A percentile compares a stretch with the other conserved stretches of the same genome.
phyloP scores from a whole-genome alignment of 2,329 filamentous ascomycete genomes.

The Sporothrix pseudoabietina region DNA sequence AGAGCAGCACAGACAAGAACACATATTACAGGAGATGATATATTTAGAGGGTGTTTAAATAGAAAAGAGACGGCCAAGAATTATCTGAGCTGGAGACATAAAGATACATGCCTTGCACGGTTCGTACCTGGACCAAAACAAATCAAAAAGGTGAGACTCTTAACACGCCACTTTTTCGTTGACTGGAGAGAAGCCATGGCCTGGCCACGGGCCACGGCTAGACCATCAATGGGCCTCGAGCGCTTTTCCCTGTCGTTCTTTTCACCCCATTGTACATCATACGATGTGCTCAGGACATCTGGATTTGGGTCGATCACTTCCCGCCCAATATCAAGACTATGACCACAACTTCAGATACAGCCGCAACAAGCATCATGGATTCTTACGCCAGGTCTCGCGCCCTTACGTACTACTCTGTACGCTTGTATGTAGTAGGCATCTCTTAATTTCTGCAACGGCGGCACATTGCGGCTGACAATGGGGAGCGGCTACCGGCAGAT shows the following conservation, averaged over 20 bases:
- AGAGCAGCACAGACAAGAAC: background rate
- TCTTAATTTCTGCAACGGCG: conserved; percentile 4
- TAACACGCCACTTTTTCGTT: background rate
- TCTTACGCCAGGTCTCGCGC: background rate
- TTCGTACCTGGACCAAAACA: background rate
- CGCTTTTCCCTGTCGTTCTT: background rate
- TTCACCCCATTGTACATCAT: background rate
- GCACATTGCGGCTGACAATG: conserved; percentile 12
- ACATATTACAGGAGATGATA: background rate
- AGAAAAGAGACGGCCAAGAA: background rate
- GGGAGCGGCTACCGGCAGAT: background rate
- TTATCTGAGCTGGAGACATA: background rate
- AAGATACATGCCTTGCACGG: background rate
- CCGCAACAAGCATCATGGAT: conserved; percentile 6
- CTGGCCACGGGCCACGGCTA: background rate
- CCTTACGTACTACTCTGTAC: background rate
- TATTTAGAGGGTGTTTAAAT: background rate
- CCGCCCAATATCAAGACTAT: background rate
- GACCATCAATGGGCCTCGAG: background rate
- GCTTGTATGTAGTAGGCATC: background rate
- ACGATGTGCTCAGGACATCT: conserved; percentile 6
- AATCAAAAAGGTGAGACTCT: background rate
- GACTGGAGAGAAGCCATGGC: background rate
- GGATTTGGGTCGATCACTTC: background rate
- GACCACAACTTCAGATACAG: background rate